These are phyloP conservation scores for Yueomyces sinensis DNA, from an alignment of 805 yeast genomes.

Conservation along the genomic window DNA sequence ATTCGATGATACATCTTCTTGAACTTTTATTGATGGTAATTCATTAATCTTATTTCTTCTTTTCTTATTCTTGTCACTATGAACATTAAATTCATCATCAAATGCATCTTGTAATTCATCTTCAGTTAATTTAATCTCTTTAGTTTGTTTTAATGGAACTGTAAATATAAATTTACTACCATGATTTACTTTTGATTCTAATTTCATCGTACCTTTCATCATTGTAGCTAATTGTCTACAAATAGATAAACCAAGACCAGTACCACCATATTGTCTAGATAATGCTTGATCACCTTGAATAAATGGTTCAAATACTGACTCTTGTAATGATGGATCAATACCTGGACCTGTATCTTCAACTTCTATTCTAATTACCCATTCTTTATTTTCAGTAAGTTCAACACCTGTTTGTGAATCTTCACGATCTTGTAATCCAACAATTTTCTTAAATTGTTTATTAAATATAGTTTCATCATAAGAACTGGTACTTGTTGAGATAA, in stretches of 20 bases:
- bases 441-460: slow-evolving; percentile 29
- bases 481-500: slow-evolving; percentile 16
- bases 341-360: slow-evolving; percentile 94
- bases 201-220: slow-evolving; percentile 77
- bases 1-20: background rate
- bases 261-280: slow-evolving; percentile 87
- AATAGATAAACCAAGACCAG: slow-evolving; percentile 83
- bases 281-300: slow-evolving; percentile 94
- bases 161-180: slow-evolving; percentile 80
- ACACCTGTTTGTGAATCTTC: slow-evolving; percentile 12
- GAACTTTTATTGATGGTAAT: background rate
- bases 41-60: slow-evolving; percentile 22
- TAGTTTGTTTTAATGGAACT: slow-evolving; percentile 54
- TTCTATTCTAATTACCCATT: slow-evolving; percentile 36
- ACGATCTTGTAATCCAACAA: slow-evolving; percentile 10
- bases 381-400: slow-evolving; percentile 16
- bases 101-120: slow-evolving; percentile 27
- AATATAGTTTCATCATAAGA: slow-evolving; percentile 33
- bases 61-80: slow-evolving; percentile 36
- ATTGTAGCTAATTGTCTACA: slow-evolving; percentile 81
- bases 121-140: slow-evolving; percentile 18
- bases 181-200: slow-evolving; percentile 61
- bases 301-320: slow-evolving; percentile 86
- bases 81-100: slow-evolving; percentile 56
- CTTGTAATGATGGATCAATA: slow-evolving; percentile 68